Base-by-base conservation (phyloP, 2,329 filamentous ascomycete species). In the Aspergillus bombycis region DNA sequence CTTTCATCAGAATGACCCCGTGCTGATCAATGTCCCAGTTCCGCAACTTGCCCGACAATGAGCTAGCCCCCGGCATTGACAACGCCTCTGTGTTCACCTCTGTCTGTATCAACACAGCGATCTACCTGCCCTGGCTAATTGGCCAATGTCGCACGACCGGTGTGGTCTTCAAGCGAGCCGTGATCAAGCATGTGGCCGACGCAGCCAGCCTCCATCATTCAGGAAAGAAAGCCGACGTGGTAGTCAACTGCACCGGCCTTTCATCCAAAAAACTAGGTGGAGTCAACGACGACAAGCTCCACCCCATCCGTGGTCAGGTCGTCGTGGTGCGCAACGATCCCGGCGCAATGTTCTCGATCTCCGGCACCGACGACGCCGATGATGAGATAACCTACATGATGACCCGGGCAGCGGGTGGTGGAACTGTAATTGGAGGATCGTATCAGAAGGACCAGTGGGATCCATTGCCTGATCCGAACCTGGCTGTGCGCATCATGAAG, bases 161-260 rank as follows among this genome's bases (percentile, higher is more conserved):
- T 32, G 90, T 91, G 8, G 81, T 87, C 1, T 81, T 94, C 71
- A 85, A 86, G 70, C 86, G 92, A 23, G 87, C 80, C 3, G 76
- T 85, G 1, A 78, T 94, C 54, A 78, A 80, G n/a, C 91, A 97
- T 75, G 86, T 98, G 63, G 79, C 83, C 0, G 90, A 96, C 48
- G 93, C 93, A 0, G 82, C 85, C 1, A 70, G 72, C 0, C 76
- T 88, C 43, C 88, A 91, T 72, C 83, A 88, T 69, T 80, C 83
- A 1, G 85, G 86, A 1, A 77, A 81, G 12, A 74, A 72, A 43
- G 89, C 89, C 3, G 87, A 91, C 70, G 77, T 96, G 2, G 81
- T 97, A 1, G 81, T 98, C 69, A 98, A 98, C 75, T 92, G 92
- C 69, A 94, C 93, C 0, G 94, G 94, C 0, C 82, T 98, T 9